Evolutionary conservation across 2,329 filamentous ascomycete species (phyloP).

Genomic region (Westerdykella ornata): DNA sequence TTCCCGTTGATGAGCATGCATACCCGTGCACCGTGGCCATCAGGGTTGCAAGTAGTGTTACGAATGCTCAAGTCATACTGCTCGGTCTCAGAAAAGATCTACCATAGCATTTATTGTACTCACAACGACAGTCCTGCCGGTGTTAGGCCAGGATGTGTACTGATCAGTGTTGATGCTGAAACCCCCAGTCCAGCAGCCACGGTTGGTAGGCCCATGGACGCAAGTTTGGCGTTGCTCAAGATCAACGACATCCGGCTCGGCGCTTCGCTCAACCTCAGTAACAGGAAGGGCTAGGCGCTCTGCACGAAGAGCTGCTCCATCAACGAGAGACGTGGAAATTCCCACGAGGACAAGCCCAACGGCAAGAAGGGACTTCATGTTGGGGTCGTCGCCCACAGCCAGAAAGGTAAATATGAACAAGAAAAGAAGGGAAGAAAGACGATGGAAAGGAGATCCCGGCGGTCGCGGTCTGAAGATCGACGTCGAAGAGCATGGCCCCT

Average conservation of each 20-base stretch:
- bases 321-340: constrained; percentile 10
- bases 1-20: constrained; percentile 42
- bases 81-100: neutral
- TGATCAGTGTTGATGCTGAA: constrained; percentile 39
- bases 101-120: constrained; percentile 5
- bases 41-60: constrained; percentile 39
- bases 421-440: constrained; percentile 1
- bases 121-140: constrained; percentile 24
- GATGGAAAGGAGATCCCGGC: constrained; percentile 3
- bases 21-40: constrained; percentile 32
- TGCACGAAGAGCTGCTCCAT: constrained; percentile 15
- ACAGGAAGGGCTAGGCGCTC: constrained; percentile 8
- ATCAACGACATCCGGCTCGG: constrained; percentile 3
- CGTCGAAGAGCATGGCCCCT: neutral
- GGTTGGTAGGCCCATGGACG: constrained; percentile 32
- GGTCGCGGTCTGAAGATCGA: constrained; percentile 3
- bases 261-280: neutral
- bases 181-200: constrained; percentile 38
- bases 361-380: constrained; percentile 20
- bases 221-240: constrained; percentile 23
- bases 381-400: neutral
- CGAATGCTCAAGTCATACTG: constrained; percentile 36
- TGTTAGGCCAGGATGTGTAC: constrained; percentile 37
- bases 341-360: constrained; percentile 17
- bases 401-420: constrained; percentile 1